These are phyloP conservation scores for Saccharomyces hybrid DNA, from an alignment of 1,139 yeast genomes.

Conservation along the genomic window DNA sequence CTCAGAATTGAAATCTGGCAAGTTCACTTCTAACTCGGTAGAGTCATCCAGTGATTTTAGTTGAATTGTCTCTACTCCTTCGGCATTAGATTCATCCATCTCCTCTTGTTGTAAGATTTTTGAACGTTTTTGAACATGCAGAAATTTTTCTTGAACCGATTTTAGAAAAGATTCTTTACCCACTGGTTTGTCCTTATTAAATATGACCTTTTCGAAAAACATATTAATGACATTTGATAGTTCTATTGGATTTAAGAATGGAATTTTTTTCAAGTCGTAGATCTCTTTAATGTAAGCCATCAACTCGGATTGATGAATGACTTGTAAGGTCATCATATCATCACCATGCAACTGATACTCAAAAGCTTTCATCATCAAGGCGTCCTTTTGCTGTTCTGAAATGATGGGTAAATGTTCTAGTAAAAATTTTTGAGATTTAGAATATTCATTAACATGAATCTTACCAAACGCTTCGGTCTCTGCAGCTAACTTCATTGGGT, in stretches of 20 bases:
- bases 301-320: slow-evolving; percentile 72
- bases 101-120: slow-evolving; percentile 46
- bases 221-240: slow-evolving; percentile 54
- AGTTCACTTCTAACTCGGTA: slow-evolving; percentile 61
- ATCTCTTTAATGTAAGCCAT: slow-evolving; percentile 70
- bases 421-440: slow-evolving; percentile 46
- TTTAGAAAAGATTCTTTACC: slow-evolving; percentile 35
- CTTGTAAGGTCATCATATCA: slow-evolving; percentile 44
- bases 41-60: slow-evolving; percentile 81
- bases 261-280: slow-evolving; percentile 38
- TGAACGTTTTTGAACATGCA: slow-evolving; percentile 72
- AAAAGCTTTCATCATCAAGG: slow-evolving; percentile 86
- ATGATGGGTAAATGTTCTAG: slow-evolving; percentile 59
- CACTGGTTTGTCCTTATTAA: slow-evolving; percentile 48
- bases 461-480: slow-evolving; percentile 62
- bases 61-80: slow-evolving; percentile 74
- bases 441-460: slow-evolving; percentile 42
- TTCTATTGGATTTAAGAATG: slow-evolving; percentile 31
- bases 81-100: slow-evolving; percentile 31
- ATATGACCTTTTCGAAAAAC: slow-evolving; percentile 59
- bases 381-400: slow-evolving; percentile 81
- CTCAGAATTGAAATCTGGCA: slow-evolving; percentile 51
- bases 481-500: slow-evolving; percentile 45
- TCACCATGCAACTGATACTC: slow-evolving; percentile 68
- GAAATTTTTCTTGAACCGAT: slow-evolving; percentile 68